A percentile compares a stretch with the other conserved stretches of the same genome.
Evolutionary conservation across 2,329 filamentous ascomycete species (phyloP).

Genomic region (Lasiodiplodia sp.): DNA sequence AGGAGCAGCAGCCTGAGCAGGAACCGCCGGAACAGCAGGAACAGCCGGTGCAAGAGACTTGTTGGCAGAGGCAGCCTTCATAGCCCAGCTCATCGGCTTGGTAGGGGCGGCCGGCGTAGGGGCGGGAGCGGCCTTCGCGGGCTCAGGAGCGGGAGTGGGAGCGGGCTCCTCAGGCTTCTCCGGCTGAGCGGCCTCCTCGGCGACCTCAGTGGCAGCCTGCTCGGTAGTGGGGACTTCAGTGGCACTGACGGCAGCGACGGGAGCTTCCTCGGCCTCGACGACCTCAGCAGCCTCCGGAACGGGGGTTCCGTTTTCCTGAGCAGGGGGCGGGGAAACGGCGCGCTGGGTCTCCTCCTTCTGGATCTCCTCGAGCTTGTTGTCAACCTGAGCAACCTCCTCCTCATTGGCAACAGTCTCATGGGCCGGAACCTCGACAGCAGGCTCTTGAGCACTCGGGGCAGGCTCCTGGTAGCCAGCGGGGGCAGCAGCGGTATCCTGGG

Average conservation of each 20-base stretch:
- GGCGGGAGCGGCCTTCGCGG: slow-evolving; percentile 67
- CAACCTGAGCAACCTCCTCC: slow-evolving; percentile 62
- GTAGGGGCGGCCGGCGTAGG: slow-evolving; percentile 64
- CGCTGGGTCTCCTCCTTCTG: slow-evolving; percentile 40
- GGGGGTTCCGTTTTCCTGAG: slow-evolving; percentile 48
- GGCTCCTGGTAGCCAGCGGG: slow-evolving; percentile 52
- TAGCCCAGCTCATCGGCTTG: slow-evolving; percentile 74
- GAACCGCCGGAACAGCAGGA: slow-evolving; percentile 44
- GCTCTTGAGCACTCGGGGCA: slow-evolving; percentile 43
- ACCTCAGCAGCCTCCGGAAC: slow-evolving; percentile 45
- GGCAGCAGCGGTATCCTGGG: slow-evolving; percentile 42
- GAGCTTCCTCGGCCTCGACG: slow-evolving; percentile 49
- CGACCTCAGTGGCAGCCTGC: slow-evolving; percentile 41
- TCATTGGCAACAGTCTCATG: slow-evolving; percentile 49
- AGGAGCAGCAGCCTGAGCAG: slow-evolving; percentile 43
- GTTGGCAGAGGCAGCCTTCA: slow-evolving; percentile 59
- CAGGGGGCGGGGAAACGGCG: slow-evolving; percentile 39
- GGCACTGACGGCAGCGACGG: slow-evolving; percentile 39
- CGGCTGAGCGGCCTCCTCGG: slow-evolving; percentile 46
- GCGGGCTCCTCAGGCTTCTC: slow-evolving; percentile 71
- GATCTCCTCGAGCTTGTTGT: slow-evolving; percentile 77
- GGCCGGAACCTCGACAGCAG: slow-evolving; percentile 43
- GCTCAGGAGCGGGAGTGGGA: slow-evolving; percentile 61
- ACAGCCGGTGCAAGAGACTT: slow-evolving; percentile 53
- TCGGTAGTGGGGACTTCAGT: slow-evolving; percentile 40